Conservation (phyloP, 345 rosid species). For the Theobroma cacao region DNA sequence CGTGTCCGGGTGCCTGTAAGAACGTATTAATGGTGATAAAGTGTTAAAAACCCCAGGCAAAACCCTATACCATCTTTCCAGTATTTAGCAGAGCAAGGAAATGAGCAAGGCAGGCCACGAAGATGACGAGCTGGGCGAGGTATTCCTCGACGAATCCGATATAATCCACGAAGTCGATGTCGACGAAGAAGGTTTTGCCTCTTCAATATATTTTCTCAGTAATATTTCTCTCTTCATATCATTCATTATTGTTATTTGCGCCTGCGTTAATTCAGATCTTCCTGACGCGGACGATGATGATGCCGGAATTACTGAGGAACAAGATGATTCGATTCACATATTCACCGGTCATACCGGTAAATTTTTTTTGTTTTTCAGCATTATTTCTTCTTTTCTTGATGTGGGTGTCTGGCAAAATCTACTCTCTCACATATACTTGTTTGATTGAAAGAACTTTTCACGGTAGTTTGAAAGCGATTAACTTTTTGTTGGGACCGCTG, state of each 20-base stretch:
- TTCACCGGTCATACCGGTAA: conserved; percentile 88
- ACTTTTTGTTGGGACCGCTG: background rate
- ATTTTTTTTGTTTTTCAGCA: background rate
- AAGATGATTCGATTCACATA: conserved; percentile 83
- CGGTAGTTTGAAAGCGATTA: background rate
- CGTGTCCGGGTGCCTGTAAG: no score
- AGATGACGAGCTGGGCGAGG: conserved; percentile 55
- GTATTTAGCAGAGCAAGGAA: background rate
- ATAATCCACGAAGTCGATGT: conserved; percentile 60
- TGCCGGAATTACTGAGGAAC: conserved; percentile 27
- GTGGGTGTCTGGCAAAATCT: background rate
- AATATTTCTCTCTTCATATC: background rate
- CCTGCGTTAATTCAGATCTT: conserved; percentile 46
- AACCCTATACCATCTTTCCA: background rate
- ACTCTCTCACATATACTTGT: no score
- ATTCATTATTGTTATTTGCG: background rate
- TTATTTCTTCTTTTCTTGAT: background rate
- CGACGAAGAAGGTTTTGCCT: conserved; percentile 68
- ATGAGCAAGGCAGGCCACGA: conserved; percentile 32
- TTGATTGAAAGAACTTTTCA: no score
- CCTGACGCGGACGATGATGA: conserved; percentile 62
- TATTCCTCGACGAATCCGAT: conserved; percentile 76
- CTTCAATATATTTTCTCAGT: background rate
- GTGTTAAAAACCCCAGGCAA: background rate
- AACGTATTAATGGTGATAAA: no score